Base-by-base conservation (phyloP, 345 rosid species). In the Geranium rotundifolium region DNA sequence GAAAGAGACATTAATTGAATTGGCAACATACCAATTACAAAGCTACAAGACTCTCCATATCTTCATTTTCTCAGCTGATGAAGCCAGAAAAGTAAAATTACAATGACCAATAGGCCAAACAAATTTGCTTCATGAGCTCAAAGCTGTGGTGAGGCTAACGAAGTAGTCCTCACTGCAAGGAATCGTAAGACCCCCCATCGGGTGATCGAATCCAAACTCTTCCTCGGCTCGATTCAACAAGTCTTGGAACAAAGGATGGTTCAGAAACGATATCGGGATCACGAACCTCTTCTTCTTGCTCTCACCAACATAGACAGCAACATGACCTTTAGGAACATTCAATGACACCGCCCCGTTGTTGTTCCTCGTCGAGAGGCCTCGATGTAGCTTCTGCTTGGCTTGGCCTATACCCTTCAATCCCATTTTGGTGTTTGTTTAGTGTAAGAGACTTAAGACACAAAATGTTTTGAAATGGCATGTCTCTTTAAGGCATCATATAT, bases 151-250 rank as follows among this genome's bases (percentile, higher is more conserved):
- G 65, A 85, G 77, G 52, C 69, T 57, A 59, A 71, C 56, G 81
- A 90, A 88, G 64, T 75, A 73, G 7, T 81, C 84, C 75, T 88
- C 85, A 50, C 79, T 79, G 77, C 97, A 90, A n/a, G 97, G 97
- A 59, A 90, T 76, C 3, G 89, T 84, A 64, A 88, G 84, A 12
- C 89, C 89, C 0, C 92, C 95, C 84, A 80, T 85, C 0, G 96
- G 89, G 66, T 82, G 88, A 65, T 82, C 75, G 64, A 84, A 90
- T 61, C 95, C 97, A 1, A 83, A 88, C 59, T 86, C 95, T 72
- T 83, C 88, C 69, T 88, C 96, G 0, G 95, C 96, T 54, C 71
- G 58, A 59, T 81, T 65, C 31, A 91, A 69, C 72, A 88, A 68
- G 39, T 80, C 81, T 55, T 56, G 84, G 31, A 91, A 91, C 67